Conservation (phyloP, 768 basidiomycete genomes). For the Tephrocybe sp. region DNA sequence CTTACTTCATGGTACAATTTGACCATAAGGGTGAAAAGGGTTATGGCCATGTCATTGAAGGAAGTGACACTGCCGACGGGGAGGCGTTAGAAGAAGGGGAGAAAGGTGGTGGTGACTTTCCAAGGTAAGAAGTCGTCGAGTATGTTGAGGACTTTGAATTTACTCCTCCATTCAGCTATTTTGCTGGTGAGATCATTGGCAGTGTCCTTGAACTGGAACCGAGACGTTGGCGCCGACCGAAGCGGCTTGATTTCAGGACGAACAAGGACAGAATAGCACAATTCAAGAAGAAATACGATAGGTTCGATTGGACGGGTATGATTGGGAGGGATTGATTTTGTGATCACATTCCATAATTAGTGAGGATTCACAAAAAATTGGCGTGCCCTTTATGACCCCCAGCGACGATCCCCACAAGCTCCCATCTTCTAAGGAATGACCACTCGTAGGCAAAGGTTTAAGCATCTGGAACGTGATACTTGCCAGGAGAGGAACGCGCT, state of each 20-base stretch:
- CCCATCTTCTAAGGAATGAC: too few species aligned
- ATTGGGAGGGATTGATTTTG: slow-evolving; percentile 37
- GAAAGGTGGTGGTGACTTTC: slow-evolving; percentile 90
- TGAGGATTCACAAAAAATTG: too few species aligned
- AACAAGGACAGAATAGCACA: slow-evolving; percentile 67
- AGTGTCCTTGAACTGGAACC: slow-evolving; percentile 87
- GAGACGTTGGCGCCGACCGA: slow-evolving; percentile 80
- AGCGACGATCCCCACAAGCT: too few species aligned
- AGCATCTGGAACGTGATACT: background rate
- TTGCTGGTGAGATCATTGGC: slow-evolving; percentile 93
- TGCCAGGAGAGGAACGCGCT: background rate
- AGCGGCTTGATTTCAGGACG: slow-evolving; percentile 63
- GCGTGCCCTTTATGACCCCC: too few species aligned
- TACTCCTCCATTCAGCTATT: slow-evolving; percentile 56
- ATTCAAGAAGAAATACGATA: slow-evolving; percentile 75
- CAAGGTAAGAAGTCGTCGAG: slow-evolving; percentile 48
- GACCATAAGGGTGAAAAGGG: slow-evolving; percentile 98
- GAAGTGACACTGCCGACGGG: slow-evolving; percentile 49
- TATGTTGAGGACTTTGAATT: background rate
- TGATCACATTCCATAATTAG: too few species aligned
- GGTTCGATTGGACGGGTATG: slow-evolving; percentile 81
- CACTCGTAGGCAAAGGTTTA: background rate
- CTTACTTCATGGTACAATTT: slow-evolving; percentile 99
- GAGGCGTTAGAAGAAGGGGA: slow-evolving; percentile 72
- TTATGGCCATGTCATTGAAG: slow-evolving; percentile 98